Evolutionary conservation across 768 basidiomycete genomes (phyloP), one percentile per base, ranked within the genome.

Genomic region (Phlebiopsis flavidoalba): DNA sequence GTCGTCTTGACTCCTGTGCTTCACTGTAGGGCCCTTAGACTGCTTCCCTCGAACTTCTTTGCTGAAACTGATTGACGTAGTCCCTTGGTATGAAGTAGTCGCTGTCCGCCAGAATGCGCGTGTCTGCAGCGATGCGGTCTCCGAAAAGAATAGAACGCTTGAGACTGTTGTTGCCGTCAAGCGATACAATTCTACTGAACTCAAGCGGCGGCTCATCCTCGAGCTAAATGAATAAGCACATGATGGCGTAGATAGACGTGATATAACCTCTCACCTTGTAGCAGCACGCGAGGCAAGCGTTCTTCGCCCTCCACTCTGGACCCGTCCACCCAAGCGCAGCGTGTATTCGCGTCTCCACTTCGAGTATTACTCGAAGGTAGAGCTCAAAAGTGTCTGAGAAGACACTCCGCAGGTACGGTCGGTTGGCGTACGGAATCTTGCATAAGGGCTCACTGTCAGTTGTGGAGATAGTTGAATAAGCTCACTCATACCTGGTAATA

Each of bases 241-340:
- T n/a, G n/a, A n/a, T n/a, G n/a, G n/a, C n/a, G 47, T 15, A 33
- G 59, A 43, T 48, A n/a, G n/a, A 17, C 19, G 17, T 17, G 47
- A 36, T 11, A 53, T 8, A 7, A 47, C 12, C n/a, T 47, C 53
- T 8, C 56, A 76, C 70, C 67, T 72, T 65, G 53, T 78, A 76
- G 21, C 60, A 61, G 60, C 79, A 79, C 0, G 76, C 60, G 0
- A 72, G 74, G 61, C 78, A 80, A 0, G 69, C 63, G 55, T 78
- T 68, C 37, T 61, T 15, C 1, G 73, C 71, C 1, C 69, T 57
- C 74, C 75, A 80, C 35, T 77, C 47, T 0, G 69, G 67, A 0
- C 47, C 51, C 53, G 74, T 64, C 0, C 69, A 64, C 0, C 68
- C 68, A 15, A 80, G 68, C 6, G 59, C 67, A 5, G 12, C 26